These are phyloP conservation scores for Magnaporthales sp. DNA, from an alignment of 2,329 filamentous ascomycete species.

Conservation along the genomic window DNA sequence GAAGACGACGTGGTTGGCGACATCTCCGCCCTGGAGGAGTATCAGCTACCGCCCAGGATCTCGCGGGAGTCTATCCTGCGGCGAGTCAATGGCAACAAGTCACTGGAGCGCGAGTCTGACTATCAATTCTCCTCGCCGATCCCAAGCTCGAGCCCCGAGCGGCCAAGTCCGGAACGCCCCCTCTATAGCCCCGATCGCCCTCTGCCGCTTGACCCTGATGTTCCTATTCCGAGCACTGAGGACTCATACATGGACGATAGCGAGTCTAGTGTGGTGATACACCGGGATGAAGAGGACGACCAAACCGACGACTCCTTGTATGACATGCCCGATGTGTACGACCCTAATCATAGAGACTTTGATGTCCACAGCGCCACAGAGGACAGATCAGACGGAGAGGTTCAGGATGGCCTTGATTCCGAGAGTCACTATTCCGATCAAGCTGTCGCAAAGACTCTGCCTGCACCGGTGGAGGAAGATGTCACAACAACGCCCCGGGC, in stretches of 20 bases:
- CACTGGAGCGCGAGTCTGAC: constrained; percentile 49
- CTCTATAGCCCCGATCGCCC: constrained; percentile 19
- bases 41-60: constrained; percentile 66
- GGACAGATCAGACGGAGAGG: constrained; percentile 28
- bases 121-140: constrained; percentile 56
- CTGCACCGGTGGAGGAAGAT: constrained; percentile 30
- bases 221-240: constrained; percentile 83
- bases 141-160: constrained; percentile 49
- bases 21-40: constrained; percentile 50
- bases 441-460: constrained; percentile 17
- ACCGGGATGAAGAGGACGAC: constrained; percentile 41
- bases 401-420: constrained; percentile 16
- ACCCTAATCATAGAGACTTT: not conserved
- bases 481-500: constrained; percentile 42
- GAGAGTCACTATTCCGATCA: constrained; percentile 49
- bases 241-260: constrained; percentile 47
- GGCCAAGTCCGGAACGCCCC: not conserved
- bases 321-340: constrained; percentile 57
- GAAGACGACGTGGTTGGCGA: constrained; percentile 54
- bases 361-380: constrained; percentile 20
- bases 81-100: constrained; percentile 63
- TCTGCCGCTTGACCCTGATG: constrained; percentile 70
- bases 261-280: constrained; percentile 57
- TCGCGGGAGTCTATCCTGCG: constrained; percentile 90
- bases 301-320: constrained; percentile 57